Evolutionary conservation across 2,329 filamentous ascomycete genomes (phyloP).

Genomic region (Cladosporium sp.): DNA sequence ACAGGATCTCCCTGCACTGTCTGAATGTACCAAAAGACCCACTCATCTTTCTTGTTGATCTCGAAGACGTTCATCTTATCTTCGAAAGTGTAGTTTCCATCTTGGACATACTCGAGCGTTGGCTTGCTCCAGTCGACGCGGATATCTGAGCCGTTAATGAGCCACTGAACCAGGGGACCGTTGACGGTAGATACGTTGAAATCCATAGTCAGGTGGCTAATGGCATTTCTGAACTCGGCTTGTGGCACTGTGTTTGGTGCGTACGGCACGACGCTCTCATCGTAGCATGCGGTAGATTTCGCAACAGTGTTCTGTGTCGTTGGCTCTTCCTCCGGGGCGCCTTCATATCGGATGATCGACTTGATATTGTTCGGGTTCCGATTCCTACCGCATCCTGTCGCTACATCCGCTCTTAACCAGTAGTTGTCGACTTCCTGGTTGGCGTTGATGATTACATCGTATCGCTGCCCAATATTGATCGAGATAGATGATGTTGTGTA

Average conservation of each 20-base stretch:
- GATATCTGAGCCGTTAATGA: conserved; percentile 44
- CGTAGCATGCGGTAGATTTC: conserved; percentile 43
- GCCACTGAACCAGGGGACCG: conserved; percentile 37
- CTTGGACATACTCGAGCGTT: conserved; percentile 46
- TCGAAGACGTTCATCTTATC: conserved; percentile 42
- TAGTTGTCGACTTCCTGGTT: conserved; percentile 36
- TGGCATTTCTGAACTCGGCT: conserved; percentile 30
- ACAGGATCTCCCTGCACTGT: conserved; percentile 29
- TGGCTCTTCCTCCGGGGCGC: conserved; percentile 32
- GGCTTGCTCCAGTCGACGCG: conserved; percentile 47
- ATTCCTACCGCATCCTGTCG: conserved; percentile 41
- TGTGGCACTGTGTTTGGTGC: conserved; percentile 39
- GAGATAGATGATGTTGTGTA: conserved; percentile 34
- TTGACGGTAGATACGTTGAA: conserved; percentile 32
- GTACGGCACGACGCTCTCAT: conserved; percentile 41
- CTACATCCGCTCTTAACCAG: conserved; percentile 39
- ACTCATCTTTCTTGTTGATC: conserved; percentile 26
- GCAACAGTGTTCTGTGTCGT: conserved; percentile 33
- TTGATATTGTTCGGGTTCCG: conserved; percentile 35
- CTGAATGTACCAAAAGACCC: conserved; percentile 39
- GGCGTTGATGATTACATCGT: conserved; percentile 43
- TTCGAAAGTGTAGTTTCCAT: conserved; percentile 43
- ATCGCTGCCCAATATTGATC: conserved; percentile 43
- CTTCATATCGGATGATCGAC: conserved; percentile 44
- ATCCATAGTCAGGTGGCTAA: conserved; percentile 30